Conservation (phyloP, 495 filamentous ascomycete species). For the Podospora comata region DNA sequence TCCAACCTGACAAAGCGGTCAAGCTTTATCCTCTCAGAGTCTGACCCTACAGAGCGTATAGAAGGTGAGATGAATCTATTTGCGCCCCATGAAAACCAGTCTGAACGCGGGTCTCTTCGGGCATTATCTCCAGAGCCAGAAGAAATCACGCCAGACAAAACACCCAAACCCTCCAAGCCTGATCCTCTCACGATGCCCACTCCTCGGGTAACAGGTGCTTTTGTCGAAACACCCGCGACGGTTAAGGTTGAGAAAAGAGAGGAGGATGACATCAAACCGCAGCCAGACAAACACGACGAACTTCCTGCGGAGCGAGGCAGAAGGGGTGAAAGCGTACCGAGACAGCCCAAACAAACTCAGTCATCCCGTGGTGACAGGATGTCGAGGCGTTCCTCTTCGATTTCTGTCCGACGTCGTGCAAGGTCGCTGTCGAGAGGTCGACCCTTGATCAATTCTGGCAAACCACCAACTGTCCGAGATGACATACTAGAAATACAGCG, state of each 20-base stretch:
- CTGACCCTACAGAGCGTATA: slow-evolving; percentile 55
- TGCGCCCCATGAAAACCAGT: slow-evolving; percentile 51
- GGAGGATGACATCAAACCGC: not conserved
- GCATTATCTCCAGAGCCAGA: slow-evolving; percentile 44
- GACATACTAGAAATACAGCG: slow-evolving; percentile 49
- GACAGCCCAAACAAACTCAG: slow-evolving; percentile 18
- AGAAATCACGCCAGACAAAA: slow-evolving; percentile 36
- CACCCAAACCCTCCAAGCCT: slow-evolving; percentile 40
- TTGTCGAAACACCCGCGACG: slow-evolving; percentile 50
- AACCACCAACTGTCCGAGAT: slow-evolving; percentile 46
- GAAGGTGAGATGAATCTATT: slow-evolving; percentile 54
- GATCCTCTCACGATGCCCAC: slow-evolving; percentile 51
- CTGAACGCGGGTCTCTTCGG: slow-evolving; percentile 51
- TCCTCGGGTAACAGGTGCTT: slow-evolving; percentile 50
- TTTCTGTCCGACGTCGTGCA: slow-evolving; percentile 28
- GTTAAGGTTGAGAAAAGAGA: slow-evolving; percentile 34
- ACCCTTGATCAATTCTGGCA: slow-evolving; percentile 47
- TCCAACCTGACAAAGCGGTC: slow-evolving; percentile 38
- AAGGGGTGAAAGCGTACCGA: slow-evolving; percentile 4
- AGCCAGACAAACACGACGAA: not conserved
- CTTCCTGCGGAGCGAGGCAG: slow-evolving; percentile 3
- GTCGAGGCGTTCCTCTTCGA: slow-evolving; percentile 29
- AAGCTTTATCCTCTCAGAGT: slow-evolving; percentile 47
- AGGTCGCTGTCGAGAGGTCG: slow-evolving; percentile 37
- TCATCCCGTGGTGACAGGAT: slow-evolving; percentile 23